Evolutionary conservation across 495 filamentous ascomycete species (phyloP), one percentile per base, ranked within the genome.

Genomic region (Podospora conica): DNA sequence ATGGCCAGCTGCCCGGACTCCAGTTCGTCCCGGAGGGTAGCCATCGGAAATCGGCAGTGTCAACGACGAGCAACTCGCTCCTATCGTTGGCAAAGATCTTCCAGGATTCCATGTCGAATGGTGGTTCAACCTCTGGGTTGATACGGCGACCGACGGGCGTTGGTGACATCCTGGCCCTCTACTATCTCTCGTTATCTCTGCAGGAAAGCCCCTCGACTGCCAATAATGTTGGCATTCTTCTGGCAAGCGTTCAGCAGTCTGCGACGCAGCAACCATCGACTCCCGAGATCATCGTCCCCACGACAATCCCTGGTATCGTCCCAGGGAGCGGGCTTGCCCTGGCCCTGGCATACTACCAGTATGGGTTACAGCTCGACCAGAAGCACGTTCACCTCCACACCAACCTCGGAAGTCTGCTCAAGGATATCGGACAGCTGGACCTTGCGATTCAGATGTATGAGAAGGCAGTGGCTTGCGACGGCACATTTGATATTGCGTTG

Each of bases 321-420:
- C 90, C 91, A 53, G 95, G 93, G 9, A 96, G 89, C 70, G 95
- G 95, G 23, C 85, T 97, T 61, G 88, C 91, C 29, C 82, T 99
- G 61, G 95, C 95, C 11, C 81, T 99, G 62, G 87, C 88, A 15
- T 98, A 98, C 74, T 99, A 99, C 80, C 89, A 96, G 65, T 98
- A 97, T 74, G 95, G 95, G 2, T 80, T 93, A 55, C 87, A 87
- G 61, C 84, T 99, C 1, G 95, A 99, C 71, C 78, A 86, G 2
- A 88, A 87, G 58, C 96, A 99, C 79, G 96, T 96, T n/a, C 95
- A 99, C 76, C 86, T 99, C 18, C 97, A 96, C 74, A 99, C 95
- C 1, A 99, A 99, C 63, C 80, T 99, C 3, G 95, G 95, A 3
- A 98, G 96, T 71, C 77, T 99, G 29, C 84, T 98, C 29, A 99